Percentiles rank a stretch among this genome's conserved stretches.
These are phyloP conservation scores for Apiospora saccharicola DNA, from an alignment of 2,329 filamentous ascomycete species.

Conservation along the genomic window DNA sequence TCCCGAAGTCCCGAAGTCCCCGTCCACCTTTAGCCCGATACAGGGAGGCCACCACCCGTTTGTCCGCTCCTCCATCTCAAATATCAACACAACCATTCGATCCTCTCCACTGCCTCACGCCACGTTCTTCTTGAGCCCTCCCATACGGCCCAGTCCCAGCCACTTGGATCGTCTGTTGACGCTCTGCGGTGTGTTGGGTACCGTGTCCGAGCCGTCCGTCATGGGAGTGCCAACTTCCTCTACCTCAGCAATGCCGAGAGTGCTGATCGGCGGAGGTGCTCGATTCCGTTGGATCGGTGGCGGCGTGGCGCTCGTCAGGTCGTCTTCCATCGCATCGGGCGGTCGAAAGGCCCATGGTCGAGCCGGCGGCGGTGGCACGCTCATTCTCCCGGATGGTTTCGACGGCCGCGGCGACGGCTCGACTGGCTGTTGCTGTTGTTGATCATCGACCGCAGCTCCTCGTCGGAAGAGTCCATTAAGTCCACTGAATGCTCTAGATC, in stretches of 20 bases:
- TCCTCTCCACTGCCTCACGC: constrained; percentile 29
- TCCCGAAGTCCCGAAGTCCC: not conserved
- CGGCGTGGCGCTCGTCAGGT: constrained; percentile 59
- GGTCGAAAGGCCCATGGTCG: constrained; percentile 45
- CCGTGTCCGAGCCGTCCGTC: constrained; percentile 19
- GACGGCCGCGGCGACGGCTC: constrained; percentile 27
- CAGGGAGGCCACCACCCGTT: not conserved
- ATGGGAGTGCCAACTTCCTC: constrained; percentile 26
- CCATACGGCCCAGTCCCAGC: constrained; percentile 40
- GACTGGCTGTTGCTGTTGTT: not conserved
- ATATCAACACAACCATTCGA: not conserved
- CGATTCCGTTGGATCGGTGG: constrained; percentile 61
- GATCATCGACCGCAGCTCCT: constrained; percentile 25
- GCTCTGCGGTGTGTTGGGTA: constrained; percentile 27
- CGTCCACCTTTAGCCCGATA: no score
- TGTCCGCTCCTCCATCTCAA: no score
- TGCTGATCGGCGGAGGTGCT: constrained; percentile 16
- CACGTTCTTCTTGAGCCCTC: constrained; percentile 35
- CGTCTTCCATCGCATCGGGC: constrained; percentile 52
- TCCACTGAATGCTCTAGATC: constrained; percentile 54
- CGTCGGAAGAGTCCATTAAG: constrained; percentile 23
- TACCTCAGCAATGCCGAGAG: not conserved
- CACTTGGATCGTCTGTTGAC: constrained; percentile 39
- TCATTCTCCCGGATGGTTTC: constrained; percentile 35
- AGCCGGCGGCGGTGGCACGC: constrained; percentile 40